Evolutionary conservation across 495 filamentous ascomycete species (phyloP), one percentile per base, ranked within the genome.

Genomic region (Daldinia concentrica): DNA sequence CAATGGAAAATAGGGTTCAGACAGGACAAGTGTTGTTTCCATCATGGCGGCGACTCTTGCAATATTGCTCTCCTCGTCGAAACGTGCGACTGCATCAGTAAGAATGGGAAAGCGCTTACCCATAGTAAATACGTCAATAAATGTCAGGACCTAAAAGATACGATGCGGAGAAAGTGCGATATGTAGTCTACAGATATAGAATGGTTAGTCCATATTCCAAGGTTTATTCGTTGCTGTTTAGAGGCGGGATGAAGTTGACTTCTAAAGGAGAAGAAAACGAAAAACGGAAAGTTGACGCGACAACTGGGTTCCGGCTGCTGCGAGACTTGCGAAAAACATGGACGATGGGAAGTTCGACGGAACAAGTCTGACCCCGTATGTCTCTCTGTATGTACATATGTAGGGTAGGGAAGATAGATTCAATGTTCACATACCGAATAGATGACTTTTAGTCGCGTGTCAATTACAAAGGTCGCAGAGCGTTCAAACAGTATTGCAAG

Each of bases 81-180:
- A 75, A 76, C 74, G 64, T 72, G 63, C 67, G 72, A 58, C 48
- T 74, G 74, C 32, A 74, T 60, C 64, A 69, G 59, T 59, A 73
- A 66, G 74, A 69, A 72, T n/a, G 5, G 19, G 77, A 74, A 77
- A 76, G 77, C 72, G 78, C 82, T 84, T 85, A 84, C 83, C 83
- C 82, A 84, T 85, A 78, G 66, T 77, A 64, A 81, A 82, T 76
- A 70, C 60, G 72, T 76, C 65, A 71, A 77, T 55, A 64, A 64
- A 75, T 74, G 62, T 76, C 67, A 54, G 50, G 45, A 61, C 57
- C 51, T 77, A 77, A 64, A 41, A 75, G 59, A 73, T 78, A 68
- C 61, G 57, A 51, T 60, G 36, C 57, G 69, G 75, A 77, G 69
- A 57, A 57, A 57, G 72, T 48, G 66, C 66, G 71, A 74, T 51